phyloP scores from a whole-genome alignment of 1,284 basidiomycete species.

The Boletus sp. region DNA sequence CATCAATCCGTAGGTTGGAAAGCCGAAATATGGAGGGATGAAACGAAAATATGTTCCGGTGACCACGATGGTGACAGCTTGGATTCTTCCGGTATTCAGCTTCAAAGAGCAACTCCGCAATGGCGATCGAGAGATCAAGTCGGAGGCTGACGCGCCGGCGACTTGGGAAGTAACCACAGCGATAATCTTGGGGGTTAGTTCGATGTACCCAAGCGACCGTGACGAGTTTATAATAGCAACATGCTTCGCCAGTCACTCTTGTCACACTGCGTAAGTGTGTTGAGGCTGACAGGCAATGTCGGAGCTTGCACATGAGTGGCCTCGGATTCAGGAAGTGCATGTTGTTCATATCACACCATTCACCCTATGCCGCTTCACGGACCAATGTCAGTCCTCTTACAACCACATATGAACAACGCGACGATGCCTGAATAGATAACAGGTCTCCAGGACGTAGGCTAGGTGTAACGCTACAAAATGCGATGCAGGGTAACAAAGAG shows the following conservation, averaged over 20 bases:
- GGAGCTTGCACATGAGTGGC: conserved; percentile 12
- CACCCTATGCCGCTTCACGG: conserved; percentile 1
- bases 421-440: conserved; percentile 17
- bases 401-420: conserved; percentile 4
- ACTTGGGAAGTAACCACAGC: conserved; percentile 22
- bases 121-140: conserved; percentile 12
- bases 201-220: not conserved
- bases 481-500: not conserved
- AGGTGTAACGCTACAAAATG: conserved; percentile 12
- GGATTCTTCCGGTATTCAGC: conserved; percentile 9
- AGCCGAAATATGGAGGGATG: conserved; percentile 5
- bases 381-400: conserved; percentile 6
- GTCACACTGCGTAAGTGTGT: conserved; percentile 8
- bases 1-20: conserved; percentile 3
- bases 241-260: not conserved
- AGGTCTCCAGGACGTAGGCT: conserved; percentile 3
- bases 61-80: conserved; percentile 6
- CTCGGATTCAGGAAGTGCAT: conserved; percentile 5
- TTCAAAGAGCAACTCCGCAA: conserved; percentile 9
- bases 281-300: conserved; percentile 7
- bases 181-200: conserved; percentile 6
- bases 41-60: conserved; percentile 7
- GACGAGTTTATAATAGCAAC: conserved; percentile 14
- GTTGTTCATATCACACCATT: conserved; percentile 14
- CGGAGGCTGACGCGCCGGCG: conserved; percentile 16